phyloP scores from a whole-genome alignment of 345 rosid genomes.

The Eucalyptus grandis region DNA sequence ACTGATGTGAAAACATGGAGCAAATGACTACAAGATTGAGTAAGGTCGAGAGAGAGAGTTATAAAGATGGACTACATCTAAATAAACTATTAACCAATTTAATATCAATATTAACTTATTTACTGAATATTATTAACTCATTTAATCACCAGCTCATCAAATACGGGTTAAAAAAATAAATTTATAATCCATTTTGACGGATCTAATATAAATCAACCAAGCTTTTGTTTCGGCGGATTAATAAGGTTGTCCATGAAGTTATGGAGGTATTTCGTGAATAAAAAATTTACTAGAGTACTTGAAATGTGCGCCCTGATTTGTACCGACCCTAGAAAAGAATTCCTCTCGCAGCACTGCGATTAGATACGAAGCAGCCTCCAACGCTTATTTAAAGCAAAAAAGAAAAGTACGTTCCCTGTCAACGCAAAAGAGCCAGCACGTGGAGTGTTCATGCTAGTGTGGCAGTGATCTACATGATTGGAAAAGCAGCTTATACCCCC shows the following conservation, averaged over 20 bases:
- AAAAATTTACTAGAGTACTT: neutral
- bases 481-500: neutral
- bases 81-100: no score
- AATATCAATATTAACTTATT: no score
- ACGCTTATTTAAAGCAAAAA: neutral
- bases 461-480: neutral
- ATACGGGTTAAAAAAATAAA: neutral
- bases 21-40: accelerated
- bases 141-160: neutral
- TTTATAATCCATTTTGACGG: no score
- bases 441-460: neutral
- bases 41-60: neutral
- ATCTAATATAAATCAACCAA: accelerated
- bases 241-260: accelerated
- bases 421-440: neutral
- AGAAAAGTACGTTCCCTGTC: neutral
- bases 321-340: neutral
- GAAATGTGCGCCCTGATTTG: neutral
- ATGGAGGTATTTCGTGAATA: neutral
- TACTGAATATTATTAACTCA: neutral
- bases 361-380: neutral
- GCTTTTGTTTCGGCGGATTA: accelerated
- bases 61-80: no score
- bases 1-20: neutral
- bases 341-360: neutral